Evolutionary conservation across 495 filamentous ascomycete genomes (phyloP).

Genomic region (Neurospora hispaniola): DNA sequence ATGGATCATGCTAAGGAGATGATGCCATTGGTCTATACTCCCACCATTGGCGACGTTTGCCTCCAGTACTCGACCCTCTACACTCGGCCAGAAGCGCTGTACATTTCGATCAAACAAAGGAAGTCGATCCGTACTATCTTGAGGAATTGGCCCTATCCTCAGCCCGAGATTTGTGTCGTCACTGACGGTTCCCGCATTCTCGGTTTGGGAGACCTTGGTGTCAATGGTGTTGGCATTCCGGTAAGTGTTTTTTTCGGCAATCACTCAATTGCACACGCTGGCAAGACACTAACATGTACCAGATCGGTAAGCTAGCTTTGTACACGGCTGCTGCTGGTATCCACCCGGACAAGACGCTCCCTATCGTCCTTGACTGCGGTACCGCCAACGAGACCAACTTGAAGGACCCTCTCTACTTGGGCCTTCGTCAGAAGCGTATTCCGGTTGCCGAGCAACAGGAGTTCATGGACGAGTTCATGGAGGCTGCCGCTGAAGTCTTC

Average conservation of each 20-base stretch:
- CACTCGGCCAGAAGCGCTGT: constrained; percentile 87
- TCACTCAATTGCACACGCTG: background rate
- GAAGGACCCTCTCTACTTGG: constrained; percentile 90
- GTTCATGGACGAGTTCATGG: constrained; percentile 97
- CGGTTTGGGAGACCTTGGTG: constrained; percentile 87
- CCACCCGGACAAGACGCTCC: constrained; percentile 81
- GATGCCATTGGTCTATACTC: constrained; percentile 94
- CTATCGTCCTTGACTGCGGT: constrained; percentile 83
- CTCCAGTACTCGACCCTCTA: constrained; percentile 92
- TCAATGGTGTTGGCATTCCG: constrained; percentile 97
- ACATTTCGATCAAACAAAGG: constrained; percentile 83
- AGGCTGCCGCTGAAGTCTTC: constrained; percentile 76
- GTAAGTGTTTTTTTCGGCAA: constrained; percentile 42
- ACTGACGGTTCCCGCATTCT: constrained; percentile 96
- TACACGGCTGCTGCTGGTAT: constrained; percentile 97
- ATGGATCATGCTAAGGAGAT: constrained; percentile 84
- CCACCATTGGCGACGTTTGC: constrained; percentile 94
- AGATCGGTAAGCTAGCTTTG: constrained; percentile 77
- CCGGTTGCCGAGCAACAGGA: constrained; percentile 73
- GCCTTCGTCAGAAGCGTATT: constrained; percentile 72
- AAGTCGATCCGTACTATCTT: constrained; percentile 76
- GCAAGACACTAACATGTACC: constrained; percentile 11
- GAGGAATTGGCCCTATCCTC: constrained; percentile 75
- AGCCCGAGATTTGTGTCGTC: constrained; percentile 92
- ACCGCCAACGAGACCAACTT: constrained; percentile 83